These are phyloP conservation scores for Pichia nakasei DNA, from an alignment of 805 yeast species.

Conservation along the genomic window DNA sequence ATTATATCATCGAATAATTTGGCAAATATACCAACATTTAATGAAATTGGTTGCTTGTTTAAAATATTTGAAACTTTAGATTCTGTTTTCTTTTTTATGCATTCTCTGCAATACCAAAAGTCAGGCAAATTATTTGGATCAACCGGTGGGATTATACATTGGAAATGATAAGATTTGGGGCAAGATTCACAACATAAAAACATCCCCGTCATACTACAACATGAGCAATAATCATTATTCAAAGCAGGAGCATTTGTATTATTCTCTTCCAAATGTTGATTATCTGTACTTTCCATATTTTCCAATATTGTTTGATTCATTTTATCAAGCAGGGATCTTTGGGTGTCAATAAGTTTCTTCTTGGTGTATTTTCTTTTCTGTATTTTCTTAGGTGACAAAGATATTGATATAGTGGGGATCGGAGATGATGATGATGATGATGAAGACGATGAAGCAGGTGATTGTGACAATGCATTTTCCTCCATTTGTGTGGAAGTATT, in stretches of 20 bases:
- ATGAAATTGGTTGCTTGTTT: too few relatives aligned
- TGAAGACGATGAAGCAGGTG: not conserved
- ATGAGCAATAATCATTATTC: slow-evolving; percentile 86
- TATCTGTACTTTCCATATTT: not conserved
- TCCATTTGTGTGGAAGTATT: too few relatives aligned
- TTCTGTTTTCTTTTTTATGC: slow-evolving; percentile 36
- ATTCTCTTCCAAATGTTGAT: not conserved
- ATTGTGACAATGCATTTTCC: not conserved
- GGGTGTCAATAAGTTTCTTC: not conserved
- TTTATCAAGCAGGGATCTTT: not conserved
- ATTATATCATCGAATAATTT: slow-evolving; percentile 52
- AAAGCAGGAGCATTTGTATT: slow-evolving; percentile 15
- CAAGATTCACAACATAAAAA: slow-evolving; percentile 92
- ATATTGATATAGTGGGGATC: not conserved
- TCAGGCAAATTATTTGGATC: slow-evolving; percentile 71
- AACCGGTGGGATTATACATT: slow-evolving; percentile 85
- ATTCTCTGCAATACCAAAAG: slow-evolving; percentile 82
- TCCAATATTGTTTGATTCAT: not conserved
- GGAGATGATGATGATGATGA: not conserved
- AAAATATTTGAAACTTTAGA: too few relatives aligned
- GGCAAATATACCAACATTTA: slow-evolving; percentile 38
- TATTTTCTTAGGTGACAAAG: not conserved
- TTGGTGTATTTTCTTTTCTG: not conserved
- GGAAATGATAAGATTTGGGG: slow-evolving; percentile 85
- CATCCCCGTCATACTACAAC: slow-evolving; percentile 84